Evolutionary conservation across 768 basidiomycete genomes (phyloP), one percentile per base, ranked within the genome.

Genomic region (Favolaschia claudopus): DNA sequence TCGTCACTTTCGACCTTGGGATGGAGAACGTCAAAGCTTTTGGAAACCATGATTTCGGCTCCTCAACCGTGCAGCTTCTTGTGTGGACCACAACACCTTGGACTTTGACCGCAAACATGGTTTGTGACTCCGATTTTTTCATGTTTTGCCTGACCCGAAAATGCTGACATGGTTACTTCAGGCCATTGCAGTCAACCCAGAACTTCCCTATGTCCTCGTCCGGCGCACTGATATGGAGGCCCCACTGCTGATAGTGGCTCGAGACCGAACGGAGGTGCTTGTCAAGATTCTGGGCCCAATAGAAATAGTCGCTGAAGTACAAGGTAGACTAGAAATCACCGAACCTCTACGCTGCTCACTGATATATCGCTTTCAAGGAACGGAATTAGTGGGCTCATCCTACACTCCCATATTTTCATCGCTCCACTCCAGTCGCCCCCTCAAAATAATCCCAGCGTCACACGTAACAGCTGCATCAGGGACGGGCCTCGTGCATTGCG

Each of bases 71-170:
- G 12, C 80, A 82, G 27, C 66, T 97, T 10, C 77, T 95, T 17
- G 91, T 96, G 5, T 99, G 96, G 96, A 99, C 96, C 3, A 99
- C 96, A 4, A 99, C 96, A 0, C 93, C 96, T 1, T 99, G 96
- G 96, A 99, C 94, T 5, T 76, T 99, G 43, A 94, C 92, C 6
- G 93, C 94, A 2, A 99, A 99, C 69, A 94, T 95, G 91, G 95
- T 95, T 64, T 37, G 82, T 39, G 13, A 59, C 19, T 24, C n/a
- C 7, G 15, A 57, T 34, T 34, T 38, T 39, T 38, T 29, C 9
- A n/a, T n/a, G n/a, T n/a, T n/a, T n/a, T n/a, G n/a, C n/a, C n/a
- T n/a, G n/a, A n/a, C n/a, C n/a, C n/a, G n/a, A n/a, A n/a, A n/a
- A n/a, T n/a, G n/a, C n/a, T n/a, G n/a, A n/a, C n/a, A n/a, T n/a